These are phyloP conservation scores for Paramecium sonneborni DNA, from an alignment of 73 alveolate genomes.

Conservation along the genomic window DNA sequence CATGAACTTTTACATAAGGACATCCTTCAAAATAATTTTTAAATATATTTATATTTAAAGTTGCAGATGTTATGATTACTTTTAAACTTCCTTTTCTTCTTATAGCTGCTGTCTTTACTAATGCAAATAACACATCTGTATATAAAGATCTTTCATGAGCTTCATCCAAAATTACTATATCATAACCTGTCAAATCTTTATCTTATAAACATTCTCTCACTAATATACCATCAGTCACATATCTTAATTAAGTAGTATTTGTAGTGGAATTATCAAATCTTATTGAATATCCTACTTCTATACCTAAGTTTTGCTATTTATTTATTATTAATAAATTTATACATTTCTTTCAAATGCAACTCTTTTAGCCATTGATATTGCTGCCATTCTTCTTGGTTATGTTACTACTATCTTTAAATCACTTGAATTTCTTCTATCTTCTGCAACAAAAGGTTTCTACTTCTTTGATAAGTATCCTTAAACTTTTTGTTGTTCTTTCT, in stretches of 20 bases:
- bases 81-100: constrained; percentile 79
- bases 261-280: constrained; percentile 85
- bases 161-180: constrained; percentile 89
- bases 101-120: constrained; percentile 84
- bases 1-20: constrained; percentile 77
- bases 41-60: constrained; percentile 80
- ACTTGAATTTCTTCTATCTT: constrained; percentile 58
- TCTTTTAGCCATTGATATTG: constrained; percentile 94
- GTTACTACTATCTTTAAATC: constrained; percentile 83
- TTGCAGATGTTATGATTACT: constrained; percentile 90
- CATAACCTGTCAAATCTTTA: constrained; percentile 80
- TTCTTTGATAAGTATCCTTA: constrained; percentile 85
- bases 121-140: constrained; percentile 95
- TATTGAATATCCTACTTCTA: constrained; percentile 93
- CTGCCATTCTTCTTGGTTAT: constrained; percentile 99
- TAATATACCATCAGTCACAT: constrained; percentile 96
- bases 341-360: constrained; percentile 92
- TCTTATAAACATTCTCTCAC: constrained; percentile 94
- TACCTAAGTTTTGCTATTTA: constrained; percentile 75
- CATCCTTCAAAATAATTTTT: constrained; percentile 78
- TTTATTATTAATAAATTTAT: constrained; percentile 49
- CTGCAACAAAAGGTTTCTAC: constrained; percentile 63
- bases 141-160: constrained; percentile 96
- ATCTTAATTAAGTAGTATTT: constrained; percentile 81
- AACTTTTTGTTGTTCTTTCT: constrained; percentile 80